These are phyloP conservation scores for Talaromyces sp. DNA, from an alignment of 2,329 filamentous ascomycete genomes.

Conservation along the genomic window DNA sequence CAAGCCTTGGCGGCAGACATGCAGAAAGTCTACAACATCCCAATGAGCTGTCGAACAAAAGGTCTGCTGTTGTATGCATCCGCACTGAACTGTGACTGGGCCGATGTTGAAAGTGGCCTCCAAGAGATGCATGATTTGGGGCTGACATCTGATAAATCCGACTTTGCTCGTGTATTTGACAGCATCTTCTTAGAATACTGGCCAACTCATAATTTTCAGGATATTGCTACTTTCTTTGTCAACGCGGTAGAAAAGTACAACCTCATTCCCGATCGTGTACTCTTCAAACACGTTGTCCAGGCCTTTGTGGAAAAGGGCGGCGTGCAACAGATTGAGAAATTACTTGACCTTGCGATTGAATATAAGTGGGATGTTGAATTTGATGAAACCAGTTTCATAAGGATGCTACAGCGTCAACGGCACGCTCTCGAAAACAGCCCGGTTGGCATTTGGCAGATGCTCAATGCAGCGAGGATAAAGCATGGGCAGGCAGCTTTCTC, in stretches of 20 bases:
- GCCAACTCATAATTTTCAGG: conserved; percentile 26
- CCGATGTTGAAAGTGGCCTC: conserved; percentile 32
- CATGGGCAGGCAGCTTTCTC: conserved; percentile 26
- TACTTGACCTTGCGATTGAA: conserved; percentile 24
- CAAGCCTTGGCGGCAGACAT: conserved; percentile 32
- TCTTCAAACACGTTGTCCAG: conserved; percentile 35
- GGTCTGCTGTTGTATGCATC: conserved; percentile 32
- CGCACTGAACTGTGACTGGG: conserved; percentile 35
- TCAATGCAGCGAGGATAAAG: conserved; percentile 30
- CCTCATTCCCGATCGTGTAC: conserved; percentile 31
- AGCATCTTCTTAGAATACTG: conserved; percentile 38
- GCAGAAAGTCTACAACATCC: conserved; percentile 21
- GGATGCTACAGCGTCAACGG: conserved; percentile 28
- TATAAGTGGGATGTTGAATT: conserved; percentile 28
- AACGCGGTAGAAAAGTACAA: conserved; percentile 29
- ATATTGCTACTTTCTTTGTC: conserved; percentile 32
- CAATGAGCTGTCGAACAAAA: conserved; percentile 27
- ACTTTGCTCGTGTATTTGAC: conserved; percentile 31
- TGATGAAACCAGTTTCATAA: conserved; percentile 23
- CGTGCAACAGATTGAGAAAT: conserved; percentile 23
- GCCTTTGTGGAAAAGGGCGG: conserved; percentile 35
- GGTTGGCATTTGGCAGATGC: conserved; percentile 35
- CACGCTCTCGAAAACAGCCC: conserved; percentile 29
- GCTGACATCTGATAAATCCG: conserved; percentile 19
- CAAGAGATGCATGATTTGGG: conserved; percentile 30